These are phyloP conservation scores for Catunica adiposa DNA, from an alignment of 2,329 filamentous ascomycete species.

Conservation along the genomic window DNA sequence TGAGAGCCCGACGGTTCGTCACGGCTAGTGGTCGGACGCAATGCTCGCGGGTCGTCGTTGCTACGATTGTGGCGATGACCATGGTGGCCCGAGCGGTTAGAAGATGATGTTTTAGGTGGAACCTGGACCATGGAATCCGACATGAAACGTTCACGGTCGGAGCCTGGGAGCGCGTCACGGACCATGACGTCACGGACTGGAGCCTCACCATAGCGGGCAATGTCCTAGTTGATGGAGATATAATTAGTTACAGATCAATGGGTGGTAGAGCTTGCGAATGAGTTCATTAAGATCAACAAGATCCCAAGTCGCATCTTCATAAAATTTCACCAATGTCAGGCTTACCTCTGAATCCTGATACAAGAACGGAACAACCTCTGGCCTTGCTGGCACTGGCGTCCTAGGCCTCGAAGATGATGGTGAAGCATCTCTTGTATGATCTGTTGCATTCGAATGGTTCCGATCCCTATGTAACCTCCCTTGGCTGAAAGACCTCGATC, in stretches of 20 bases:
- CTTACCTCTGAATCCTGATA: constrained; percentile 73
- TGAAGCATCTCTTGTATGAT: constrained; percentile 58
- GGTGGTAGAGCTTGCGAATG: too few relatives aligned
- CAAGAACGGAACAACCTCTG: constrained; percentile 92
- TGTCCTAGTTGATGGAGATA: constrained; percentile 35
- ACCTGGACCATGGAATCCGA: constrained; percentile 32
- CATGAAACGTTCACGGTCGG: constrained; percentile 51
- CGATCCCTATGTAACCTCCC: constrained; percentile 47
- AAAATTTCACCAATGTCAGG: too few relatives aligned
- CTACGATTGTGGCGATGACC: constrained; percentile 52
- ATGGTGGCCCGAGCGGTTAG: constrained; percentile 41
- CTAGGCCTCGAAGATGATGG: constrained; percentile 61
- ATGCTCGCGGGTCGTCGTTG: constrained; percentile 46
- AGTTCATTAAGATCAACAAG: too few relatives aligned
- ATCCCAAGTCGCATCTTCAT: too few relatives aligned
- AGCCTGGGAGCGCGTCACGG: constrained; percentile 29
- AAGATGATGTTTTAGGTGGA: constrained; percentile 46
- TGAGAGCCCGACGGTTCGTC: constrained; percentile 36
- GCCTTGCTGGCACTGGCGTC: constrained; percentile 63
- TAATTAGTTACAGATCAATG: background rate
- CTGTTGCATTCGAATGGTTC: constrained; percentile 62
- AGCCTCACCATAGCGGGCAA: constrained; percentile 60
- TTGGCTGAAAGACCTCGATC: constrained; percentile 46
- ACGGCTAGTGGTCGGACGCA: constrained; percentile 57
- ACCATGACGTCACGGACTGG: constrained; percentile 55